Evolutionary conservation across 2,329 filamentous ascomycete genomes (phyloP).

Genomic region (Thielaviopsis cerberus): DNA sequence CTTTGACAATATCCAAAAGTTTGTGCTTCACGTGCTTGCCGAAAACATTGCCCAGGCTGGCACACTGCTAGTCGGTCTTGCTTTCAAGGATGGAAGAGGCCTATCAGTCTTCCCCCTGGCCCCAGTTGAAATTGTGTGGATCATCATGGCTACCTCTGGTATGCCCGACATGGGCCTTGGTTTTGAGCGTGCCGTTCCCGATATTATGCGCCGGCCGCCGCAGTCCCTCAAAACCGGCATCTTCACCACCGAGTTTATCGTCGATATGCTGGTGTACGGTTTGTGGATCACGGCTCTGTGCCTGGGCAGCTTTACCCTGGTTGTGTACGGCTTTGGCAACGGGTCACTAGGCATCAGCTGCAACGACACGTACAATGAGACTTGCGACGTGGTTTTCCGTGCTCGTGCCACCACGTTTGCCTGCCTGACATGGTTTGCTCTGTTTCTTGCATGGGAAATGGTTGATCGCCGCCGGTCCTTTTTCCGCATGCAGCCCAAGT

Average conservation of each 20-base stretch:
- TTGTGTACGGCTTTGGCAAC: conserved; percentile 44
- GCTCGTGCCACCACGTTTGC: conserved; percentile 57
- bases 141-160: conserved; percentile 62
- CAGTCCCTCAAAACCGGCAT: conserved; percentile 42
- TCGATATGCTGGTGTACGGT: conserved; percentile 51
- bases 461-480: conserved; percentile 53
- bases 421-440: conserved; percentile 56
- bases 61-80: conserved; percentile 50
- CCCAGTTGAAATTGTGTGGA: conserved; percentile 63
- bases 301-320: conserved; percentile 44
- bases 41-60: conserved; percentile 55
- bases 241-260: conserved; percentile 45
- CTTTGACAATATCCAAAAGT: conserved; percentile 62
- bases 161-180: conserved; percentile 63
- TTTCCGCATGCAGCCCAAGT: conserved; percentile 52
- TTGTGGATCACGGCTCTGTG: conserved; percentile 50
- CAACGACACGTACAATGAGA: conserved; percentile 35
- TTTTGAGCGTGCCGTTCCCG: conserved; percentile 49
- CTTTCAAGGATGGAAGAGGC: conserved; percentile 45
- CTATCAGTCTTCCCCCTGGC: conserved; percentile 56
- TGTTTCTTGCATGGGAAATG: conserved; percentile 67
- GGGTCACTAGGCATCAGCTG: conserved; percentile 40
- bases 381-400: conserved; percentile 47
- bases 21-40: conserved; percentile 49
- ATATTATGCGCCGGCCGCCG: conserved; percentile 50